A percentile compares a stretch with the other conserved stretches of the same genome.
phyloP scores from a whole-genome alignment of 768 basidiomycete genomes.

The Pulveroboletus sp. region DNA sequence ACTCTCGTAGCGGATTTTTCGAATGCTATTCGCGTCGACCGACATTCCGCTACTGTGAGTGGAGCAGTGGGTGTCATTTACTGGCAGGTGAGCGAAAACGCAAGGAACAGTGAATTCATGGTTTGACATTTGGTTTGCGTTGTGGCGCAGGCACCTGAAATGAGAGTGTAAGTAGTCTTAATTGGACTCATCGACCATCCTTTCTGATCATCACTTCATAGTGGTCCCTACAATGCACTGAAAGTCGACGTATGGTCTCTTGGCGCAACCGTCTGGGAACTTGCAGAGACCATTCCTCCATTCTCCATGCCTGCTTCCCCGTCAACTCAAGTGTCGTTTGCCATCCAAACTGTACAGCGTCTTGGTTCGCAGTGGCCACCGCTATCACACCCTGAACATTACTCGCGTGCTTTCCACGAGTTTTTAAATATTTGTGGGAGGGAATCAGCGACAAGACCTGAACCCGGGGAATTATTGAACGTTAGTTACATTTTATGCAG shows the following conservation, averaged over 20 bases:
- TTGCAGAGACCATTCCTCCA: slow-evolving; percentile 70
- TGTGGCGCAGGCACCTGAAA: slow-evolving; percentile 58
- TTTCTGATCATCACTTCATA: slow-evolving; percentile 23
- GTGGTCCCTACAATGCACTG: slow-evolving; percentile 66
- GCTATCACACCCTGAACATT: slow-evolving; percentile 52
- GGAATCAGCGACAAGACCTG: slow-evolving; percentile 51
- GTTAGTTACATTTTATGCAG: slow-evolving; percentile 34
- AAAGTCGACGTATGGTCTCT: slow-evolving; percentile 80
- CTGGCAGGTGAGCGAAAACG: slow-evolving; percentile 59
- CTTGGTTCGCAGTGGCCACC: slow-evolving; percentile 63
- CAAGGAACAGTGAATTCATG: background rate
- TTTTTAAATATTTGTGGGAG: slow-evolving; percentile 66
- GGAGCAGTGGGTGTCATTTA: slow-evolving; percentile 69
- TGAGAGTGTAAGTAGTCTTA: slow-evolving; percentile 52
- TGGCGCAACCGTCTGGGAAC: slow-evolving; percentile 81
- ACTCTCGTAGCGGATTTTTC: slow-evolving; percentile 68
- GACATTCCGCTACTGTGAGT: slow-evolving; percentile 44
- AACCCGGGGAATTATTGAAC: slow-evolving; percentile 51
- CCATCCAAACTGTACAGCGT: slow-evolving; percentile 38
- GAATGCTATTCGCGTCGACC: slow-evolving; percentile 57
- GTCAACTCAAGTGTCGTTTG: slow-evolving; percentile 13
- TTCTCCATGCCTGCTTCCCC: slow-evolving; percentile 45
- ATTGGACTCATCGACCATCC: background rate
- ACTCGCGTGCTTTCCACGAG: slow-evolving; percentile 66
- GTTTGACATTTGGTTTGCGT: background rate